Conservation (phyloP, 2,329 filamentous ascomycete species). For the Pseudonectria buxi region DNA sequence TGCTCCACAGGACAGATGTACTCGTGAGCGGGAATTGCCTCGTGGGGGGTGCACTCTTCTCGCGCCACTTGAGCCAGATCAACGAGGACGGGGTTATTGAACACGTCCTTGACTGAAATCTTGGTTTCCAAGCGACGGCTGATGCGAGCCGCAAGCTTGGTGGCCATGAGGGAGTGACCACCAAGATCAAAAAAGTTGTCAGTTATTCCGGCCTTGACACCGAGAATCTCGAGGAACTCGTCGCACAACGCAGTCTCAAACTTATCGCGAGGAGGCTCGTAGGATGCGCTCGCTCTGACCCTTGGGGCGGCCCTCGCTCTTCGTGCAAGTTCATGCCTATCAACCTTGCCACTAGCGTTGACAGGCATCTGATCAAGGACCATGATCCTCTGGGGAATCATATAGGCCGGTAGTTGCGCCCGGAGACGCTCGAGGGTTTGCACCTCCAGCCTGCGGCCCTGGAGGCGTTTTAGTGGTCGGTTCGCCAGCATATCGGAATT, state of each 20-base stretch:
- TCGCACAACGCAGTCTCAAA: constrained; percentile 8
- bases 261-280: not conserved
- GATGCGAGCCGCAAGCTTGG: constrained; percentile 3
- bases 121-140: constrained; percentile 1
- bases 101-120: constrained; percentile 9
- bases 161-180: constrained; percentile 9
- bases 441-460: not conserved
- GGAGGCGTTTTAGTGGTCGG: constrained; percentile 1
- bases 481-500: constrained; percentile 1
- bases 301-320: not conserved
- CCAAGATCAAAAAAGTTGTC: constrained; percentile 13
- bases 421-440: constrained; percentile 1
- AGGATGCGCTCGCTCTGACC: not conserved
- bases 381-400: constrained; percentile 11
- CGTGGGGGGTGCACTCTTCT: too few species aligned
- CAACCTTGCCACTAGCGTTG: constrained; percentile 15
- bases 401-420: constrained; percentile 5
- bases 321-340: constrained; percentile 3
- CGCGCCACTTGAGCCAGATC: constrained; percentile 2
- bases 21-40: not conserved
- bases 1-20: constrained; percentile 2
- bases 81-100: constrained; percentile 4
- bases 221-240: constrained; percentile 4
- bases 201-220: constrained; percentile 4
- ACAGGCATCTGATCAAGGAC: constrained; percentile 12